Evolutionary conservation across 495 filamentous ascomycete genomes (phyloP).

Genomic region (Xylaria castorea): DNA sequence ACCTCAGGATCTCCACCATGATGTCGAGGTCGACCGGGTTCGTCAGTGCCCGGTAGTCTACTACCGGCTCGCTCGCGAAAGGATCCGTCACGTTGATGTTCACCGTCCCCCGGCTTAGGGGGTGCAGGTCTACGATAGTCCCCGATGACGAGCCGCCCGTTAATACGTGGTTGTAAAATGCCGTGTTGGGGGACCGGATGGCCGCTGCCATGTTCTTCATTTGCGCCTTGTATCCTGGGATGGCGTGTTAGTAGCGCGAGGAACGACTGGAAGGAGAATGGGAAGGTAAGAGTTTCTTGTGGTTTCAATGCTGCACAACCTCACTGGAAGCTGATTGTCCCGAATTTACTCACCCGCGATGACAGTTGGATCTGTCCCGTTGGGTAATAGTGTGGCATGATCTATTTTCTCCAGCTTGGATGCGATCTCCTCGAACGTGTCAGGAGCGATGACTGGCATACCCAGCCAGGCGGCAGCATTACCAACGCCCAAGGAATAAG

Average conservation of each 20-base stretch:
- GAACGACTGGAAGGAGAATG: background rate
- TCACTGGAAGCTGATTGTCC: background rate
- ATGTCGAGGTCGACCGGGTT: conserved; percentile 56
- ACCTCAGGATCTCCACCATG: conserved; percentile 51
- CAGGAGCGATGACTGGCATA: conserved; percentile 52
- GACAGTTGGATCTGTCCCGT: conserved; percentile 46
- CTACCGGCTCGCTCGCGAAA: conserved; percentile 44
- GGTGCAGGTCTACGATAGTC: conserved; percentile 51
- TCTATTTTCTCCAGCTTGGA: conserved; percentile 44
- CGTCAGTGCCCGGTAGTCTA: conserved; percentile 57
- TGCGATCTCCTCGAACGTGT: conserved; percentile 44
- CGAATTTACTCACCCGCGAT: conserved; percentile 38
- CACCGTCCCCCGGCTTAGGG: conserved; percentile 54
- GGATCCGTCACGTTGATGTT: conserved; percentile 51
- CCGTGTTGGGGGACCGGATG: conserved; percentile 46
- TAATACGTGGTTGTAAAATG: conserved; percentile 53
- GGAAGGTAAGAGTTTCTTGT: background rate
- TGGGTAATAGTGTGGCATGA: conserved; percentile 46
- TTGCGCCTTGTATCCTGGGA: conserved; percentile 52
- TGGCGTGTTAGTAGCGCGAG: background rate
- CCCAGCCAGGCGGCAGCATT: conserved; percentile 54
- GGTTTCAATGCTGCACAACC: background rate
- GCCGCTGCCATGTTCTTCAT: conserved; percentile 50
- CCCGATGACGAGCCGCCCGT: conserved; percentile 43
- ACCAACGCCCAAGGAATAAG: conserved; percentile 51